Percentiles rank a stretch among this genome's conserved stretches.
Conservation (phyloP, 2,329 filamentous ascomycete species). For the Aschersonia sp. region DNA sequence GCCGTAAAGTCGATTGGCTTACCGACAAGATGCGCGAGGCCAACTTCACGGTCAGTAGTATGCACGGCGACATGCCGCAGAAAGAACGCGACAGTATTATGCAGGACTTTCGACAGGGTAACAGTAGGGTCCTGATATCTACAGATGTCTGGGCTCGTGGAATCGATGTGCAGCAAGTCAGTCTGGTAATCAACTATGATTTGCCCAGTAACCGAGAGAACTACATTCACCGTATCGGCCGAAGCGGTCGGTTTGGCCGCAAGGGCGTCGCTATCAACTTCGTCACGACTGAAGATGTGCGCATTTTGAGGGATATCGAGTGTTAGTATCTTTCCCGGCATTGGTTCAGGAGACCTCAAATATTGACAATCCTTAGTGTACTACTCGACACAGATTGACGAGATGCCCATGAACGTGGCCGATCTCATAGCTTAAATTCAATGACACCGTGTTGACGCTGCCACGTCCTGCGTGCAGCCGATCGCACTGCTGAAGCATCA, state of each 20-base stretch:
- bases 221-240: constrained; percentile 97
- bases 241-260: constrained; percentile 86
- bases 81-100: constrained; percentile 98
- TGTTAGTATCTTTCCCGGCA: constrained; percentile 34
- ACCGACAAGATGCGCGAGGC: constrained; percentile 99
- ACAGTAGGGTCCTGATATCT: constrained; percentile 89
- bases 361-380: constrained; percentile 43
- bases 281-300: constrained; percentile 93
- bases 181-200: constrained; percentile 97
- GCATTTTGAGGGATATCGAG: constrained; percentile 95
- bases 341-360: no score
- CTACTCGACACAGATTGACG: constrained; percentile 93
- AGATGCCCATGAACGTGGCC: constrained; percentile 95
- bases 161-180: constrained; percentile 98
- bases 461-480: no score
- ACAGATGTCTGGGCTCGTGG: constrained; percentile 97
- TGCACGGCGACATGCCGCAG: constrained; percentile 99
- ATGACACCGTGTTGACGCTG: no score
- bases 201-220: constrained; percentile 97
- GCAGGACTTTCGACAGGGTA: constrained; percentile 96
- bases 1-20: constrained; percentile 97
- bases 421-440: constrained; percentile 38
- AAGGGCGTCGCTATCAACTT: constrained; percentile 99
- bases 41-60: constrained; percentile 96
- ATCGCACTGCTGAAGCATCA: no score